Evolutionary conservation across 2,329 filamentous ascomycete genomes (phyloP), one percentile per base, ranked within the genome.

Genomic region (Parasarocladium wereldwijsianum): DNA sequence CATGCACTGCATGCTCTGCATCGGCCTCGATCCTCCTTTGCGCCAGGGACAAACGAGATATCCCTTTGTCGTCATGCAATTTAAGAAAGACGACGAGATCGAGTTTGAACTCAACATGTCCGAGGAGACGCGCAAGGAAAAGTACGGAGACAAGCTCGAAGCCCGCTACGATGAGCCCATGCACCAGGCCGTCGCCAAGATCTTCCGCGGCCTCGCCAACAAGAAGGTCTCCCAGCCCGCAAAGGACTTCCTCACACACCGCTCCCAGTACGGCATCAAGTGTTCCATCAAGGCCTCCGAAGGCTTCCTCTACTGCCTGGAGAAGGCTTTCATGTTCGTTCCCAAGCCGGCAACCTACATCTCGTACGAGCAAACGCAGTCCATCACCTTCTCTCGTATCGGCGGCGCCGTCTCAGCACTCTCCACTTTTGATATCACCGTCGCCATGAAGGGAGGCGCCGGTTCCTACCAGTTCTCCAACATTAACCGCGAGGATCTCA

Each of bases 251-350:
- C 68, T 77, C 49, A 92, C 76, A 41, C 90, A 96, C 58, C 85
- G 93, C 51, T 75, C 80, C 45, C 86, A 94, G 54, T 83, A 77
- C 42, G 90, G 90, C 34, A 92, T 98, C 57, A 98, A 98, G 60
- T 98, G 90, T 57, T 93, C 86, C n/a, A 94, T 98, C 71, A 98
- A 98, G 60, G 92, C 92, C 32, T 94, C 92, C 54, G 90, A 98
- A 59, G 90, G 92, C 36, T 86, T 93, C 49, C 64, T 98, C 29
- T 98, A 93, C 69, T 94, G 86, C 52, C 62, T 98, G 41, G 90
- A 98, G 57, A 94, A 94, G 59, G 87, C 86, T 6, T 93, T 98
- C 55, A 92, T 98, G 72, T 98, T 98, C 52, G 90, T 98, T 11
- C 90, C 90, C 18, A 98, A 98, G 60, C 90, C 90, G 2, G 86